Evolutionary conservation across 257 asterid species (phyloP), one percentile per base, ranked within the genome.

Genomic region (Nicotiana sylvestris): DNA sequence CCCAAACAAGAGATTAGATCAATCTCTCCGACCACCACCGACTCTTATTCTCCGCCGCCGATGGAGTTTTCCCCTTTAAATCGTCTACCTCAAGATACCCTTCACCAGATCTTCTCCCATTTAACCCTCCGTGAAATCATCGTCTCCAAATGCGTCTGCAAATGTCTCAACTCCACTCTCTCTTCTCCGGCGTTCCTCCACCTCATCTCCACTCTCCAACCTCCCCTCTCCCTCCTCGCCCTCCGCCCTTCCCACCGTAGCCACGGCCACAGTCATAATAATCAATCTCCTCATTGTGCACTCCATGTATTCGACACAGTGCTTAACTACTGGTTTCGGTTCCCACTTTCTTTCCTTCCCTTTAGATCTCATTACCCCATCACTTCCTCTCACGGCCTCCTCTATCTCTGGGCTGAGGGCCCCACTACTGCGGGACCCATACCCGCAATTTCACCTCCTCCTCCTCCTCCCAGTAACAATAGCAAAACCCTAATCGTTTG

Each of bases 11-110:
- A 17, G 29, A 67, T 35, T n/a, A 53, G 17, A 68, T 68, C 77
- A n/a, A 18, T 69, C 57, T n/a, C 77, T 69, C 77, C 77, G 77
- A 69, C 33, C 32, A 39, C 10, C 13, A 4, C 29, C 16, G 6
- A 3, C 72, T 7, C 21, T 15, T 0, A 35, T 32, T 35, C 76
- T 33, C 66, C 66, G 15, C 32, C 37, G 17, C 37, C 87, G 56
- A 95, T 95, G 99, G 99, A 94, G 3, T 88, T 90, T 13, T 95
- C 99, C 3, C 97, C 96, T 6, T 83, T 95, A 51, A 95, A 94
- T 90, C 85, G 64, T 3, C 87, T 95, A 5, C 98, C 99, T 0
- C 95, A 92, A 78, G 99, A 95, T 58, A 91, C 95, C 56, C 85
- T 95, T 81, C 97, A 92, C 84, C 93, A 91, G 87, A 92, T 94